Base-by-base conservation (phyloP, 306 rosid species). In the Cyamopsis tetragonoloba region DNA sequence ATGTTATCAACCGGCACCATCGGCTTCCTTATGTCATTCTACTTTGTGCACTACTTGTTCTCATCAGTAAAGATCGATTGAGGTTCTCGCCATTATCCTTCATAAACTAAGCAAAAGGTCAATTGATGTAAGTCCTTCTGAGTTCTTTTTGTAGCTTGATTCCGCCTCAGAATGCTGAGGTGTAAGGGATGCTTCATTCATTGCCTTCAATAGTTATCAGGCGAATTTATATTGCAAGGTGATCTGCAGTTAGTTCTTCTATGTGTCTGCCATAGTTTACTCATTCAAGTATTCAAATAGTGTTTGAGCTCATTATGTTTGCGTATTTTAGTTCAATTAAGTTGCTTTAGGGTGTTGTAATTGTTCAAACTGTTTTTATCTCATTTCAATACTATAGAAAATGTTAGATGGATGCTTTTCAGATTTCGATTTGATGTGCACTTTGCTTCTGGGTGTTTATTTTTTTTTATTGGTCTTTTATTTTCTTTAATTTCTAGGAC, bases 1-100 rank as follows among this genome's bases (percentile, higher is more conserved):
- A 90, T 90, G 96, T 72, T 90, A 66, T 85, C 96, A 3, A 90
- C 96, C 0, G 95, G 92, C 44, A 77, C 95, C 68, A 88, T 87
- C 27, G 97, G 95, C 62, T 88, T 90, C 77, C 88, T 91, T 4
- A 70, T 78, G 77, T 88, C 97, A 38, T 88, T 88, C 87, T 91
- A 84, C 88, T 91, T 91, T 70, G 97, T 91, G 70, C 92, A 88
- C 68, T 91, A 85, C 86, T 74, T 91, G 63, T 91, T 91, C 83
- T 86, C 97, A 9, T 91, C 97, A 3, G 92, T 91, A 62, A 91
- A 91, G 86, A 91, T 88, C 12, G 97, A 88, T 71, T 91, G 82
- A 80, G 62, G 35, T 57, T 62, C 47, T 20, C 24, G 0, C 28
- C 61, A 59, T 60, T 39, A 47, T 72, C 58, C 75, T 67, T 66